phyloP scores from a whole-genome alignment of 2,329 filamentous ascomycete genomes.

The Thelonectria blattea region DNA sequence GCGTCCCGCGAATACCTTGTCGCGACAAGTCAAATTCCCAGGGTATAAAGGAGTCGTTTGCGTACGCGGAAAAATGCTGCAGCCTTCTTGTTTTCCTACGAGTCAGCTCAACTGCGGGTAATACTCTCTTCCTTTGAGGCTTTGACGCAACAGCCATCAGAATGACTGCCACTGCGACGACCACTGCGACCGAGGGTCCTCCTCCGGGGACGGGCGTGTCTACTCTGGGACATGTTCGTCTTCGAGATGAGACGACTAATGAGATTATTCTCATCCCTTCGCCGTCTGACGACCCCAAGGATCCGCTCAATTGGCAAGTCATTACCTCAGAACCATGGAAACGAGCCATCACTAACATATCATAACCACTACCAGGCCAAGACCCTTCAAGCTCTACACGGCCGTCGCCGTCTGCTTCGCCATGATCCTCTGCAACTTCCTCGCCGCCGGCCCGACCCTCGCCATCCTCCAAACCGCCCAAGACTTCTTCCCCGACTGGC shows the following conservation, averaged over 20 bases:
- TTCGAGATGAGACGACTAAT: slow-evolving; percentile 36
- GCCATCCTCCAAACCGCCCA: slow-evolving; percentile 21
- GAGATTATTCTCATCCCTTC: slow-evolving; percentile 56
- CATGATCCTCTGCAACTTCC: slow-evolving; percentile 26
- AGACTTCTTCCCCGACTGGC: slow-evolving; percentile 21
- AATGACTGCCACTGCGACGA: neutral
- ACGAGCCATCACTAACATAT: neutral
- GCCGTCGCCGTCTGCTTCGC: slow-evolving; percentile 24
- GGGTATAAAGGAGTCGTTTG: slow-evolving; percentile 5
- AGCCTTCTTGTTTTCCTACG: neutral
- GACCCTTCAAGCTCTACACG: slow-evolving; percentile 27
- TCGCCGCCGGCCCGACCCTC: slow-evolving; percentile 25
- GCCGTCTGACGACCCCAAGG: slow-evolving; percentile 52
- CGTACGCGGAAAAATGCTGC: neutral
- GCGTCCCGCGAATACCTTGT: slow-evolving; percentile 2
- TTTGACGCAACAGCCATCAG: slow-evolving; percentile 1
- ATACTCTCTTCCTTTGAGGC: neutral
- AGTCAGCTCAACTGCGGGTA: neutral
- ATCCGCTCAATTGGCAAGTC: slow-evolving; percentile 52
- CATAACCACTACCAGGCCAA: slow-evolving; percentile 40
- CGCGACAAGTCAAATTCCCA: neutral
- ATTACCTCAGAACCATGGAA: neutral
- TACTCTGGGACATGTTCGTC: slow-evolving; percentile 22
- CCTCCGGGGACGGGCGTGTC: neutral
- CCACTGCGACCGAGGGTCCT: neutral